These are phyloP conservation scores for Kregervanrija delftensis DNA, from an alignment of 805 yeast genomes.

Conservation along the genomic window DNA sequence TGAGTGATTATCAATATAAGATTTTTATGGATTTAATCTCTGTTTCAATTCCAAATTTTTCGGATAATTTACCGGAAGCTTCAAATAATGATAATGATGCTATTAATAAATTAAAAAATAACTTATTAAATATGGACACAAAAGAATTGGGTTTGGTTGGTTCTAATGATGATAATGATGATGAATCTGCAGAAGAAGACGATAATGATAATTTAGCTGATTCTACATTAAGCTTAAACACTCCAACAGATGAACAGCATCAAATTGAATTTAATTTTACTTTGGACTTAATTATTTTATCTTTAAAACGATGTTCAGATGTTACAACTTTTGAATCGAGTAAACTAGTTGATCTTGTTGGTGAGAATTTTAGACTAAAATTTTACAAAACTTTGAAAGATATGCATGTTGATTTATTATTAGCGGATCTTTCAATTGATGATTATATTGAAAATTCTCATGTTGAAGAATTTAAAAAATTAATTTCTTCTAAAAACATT, in stretches of 20 bases:
- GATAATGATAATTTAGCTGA: background rate
- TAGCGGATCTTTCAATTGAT: slow-evolving; percentile 61
- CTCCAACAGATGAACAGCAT: slow-evolving; percentile 38
- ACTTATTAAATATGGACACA: too few species aligned
- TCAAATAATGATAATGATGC: background rate
- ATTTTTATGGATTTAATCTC: slow-evolving; percentile 74
- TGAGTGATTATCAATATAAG: slow-evolving; percentile 88
- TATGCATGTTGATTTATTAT: slow-evolving; percentile 57
- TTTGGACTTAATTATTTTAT: slow-evolving; percentile 55
- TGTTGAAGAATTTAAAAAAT: slow-evolving; percentile 54
- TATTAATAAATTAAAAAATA: background rate
- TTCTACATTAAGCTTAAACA: background rate
- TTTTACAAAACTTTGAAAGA: slow-evolving; percentile 53
- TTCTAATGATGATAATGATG: background rate
- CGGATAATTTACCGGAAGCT: background rate
- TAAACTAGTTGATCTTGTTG: slow-evolving; percentile 63
- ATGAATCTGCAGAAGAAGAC: background rate
- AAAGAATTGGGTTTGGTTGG: too few species aligned
- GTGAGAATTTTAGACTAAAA: slow-evolving; percentile 56
- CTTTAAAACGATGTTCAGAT: slow-evolving; percentile 63
- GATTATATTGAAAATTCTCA: slow-evolving; percentile 67
- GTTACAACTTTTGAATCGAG: slow-evolving; percentile 54
- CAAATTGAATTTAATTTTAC: slow-evolving; percentile 65
- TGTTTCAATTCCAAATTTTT: slow-evolving; percentile 53
- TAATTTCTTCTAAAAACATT: slow-evolving; percentile 59